Evolutionary conservation across 1,139 yeast species (phyloP).

Genomic region (Lodderomyces elongisporus): DNA sequence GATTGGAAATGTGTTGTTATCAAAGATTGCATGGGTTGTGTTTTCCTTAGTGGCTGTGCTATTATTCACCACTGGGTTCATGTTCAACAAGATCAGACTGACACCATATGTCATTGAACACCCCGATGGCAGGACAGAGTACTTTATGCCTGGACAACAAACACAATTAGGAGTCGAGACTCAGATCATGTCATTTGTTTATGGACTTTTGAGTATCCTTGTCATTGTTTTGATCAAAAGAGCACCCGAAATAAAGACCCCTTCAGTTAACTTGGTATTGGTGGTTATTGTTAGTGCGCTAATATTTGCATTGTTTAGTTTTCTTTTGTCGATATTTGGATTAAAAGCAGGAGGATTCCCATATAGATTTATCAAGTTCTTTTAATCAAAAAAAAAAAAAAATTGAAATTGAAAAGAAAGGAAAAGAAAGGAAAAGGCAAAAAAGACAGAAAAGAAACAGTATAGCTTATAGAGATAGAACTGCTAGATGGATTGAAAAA

Average conservation of each 20-base stretch:
- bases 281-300: conserved; percentile 33
- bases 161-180: conserved; percentile 78
- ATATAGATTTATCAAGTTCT: conserved; percentile 34
- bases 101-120: conserved; percentile 63
- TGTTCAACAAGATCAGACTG: conserved; percentile 85
- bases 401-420: conserved; percentile 1
- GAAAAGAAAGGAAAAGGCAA: background rate
- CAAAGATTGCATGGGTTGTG: conserved; percentile 58
- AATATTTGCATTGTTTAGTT: conserved; percentile 50
- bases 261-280: conserved; percentile 40
- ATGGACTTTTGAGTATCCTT: conserved; percentile 51
- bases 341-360: conserved; percentile 64
- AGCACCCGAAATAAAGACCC: conserved; percentile 40
- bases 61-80: conserved; percentile 81
- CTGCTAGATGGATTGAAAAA: too few relatives aligned
- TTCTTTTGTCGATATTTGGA: conserved; percentile 50
- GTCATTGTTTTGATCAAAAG: conserved; percentile 47
- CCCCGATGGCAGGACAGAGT: conserved; percentile 52
- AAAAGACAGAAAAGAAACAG: background rate
- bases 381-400: conserved; percentile 10
- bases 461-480: too few relatives aligned
- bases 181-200: conserved; percentile 63
- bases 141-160: conserved; percentile 64
- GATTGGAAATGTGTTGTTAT: conserved; percentile 20
- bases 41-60: conserved; percentile 55